Evolutionary conservation across 352 stramenopile genomes (phyloP), one percentile per base, ranked within the genome.

Genomic region (Elongisporangium anandrum): DNA sequence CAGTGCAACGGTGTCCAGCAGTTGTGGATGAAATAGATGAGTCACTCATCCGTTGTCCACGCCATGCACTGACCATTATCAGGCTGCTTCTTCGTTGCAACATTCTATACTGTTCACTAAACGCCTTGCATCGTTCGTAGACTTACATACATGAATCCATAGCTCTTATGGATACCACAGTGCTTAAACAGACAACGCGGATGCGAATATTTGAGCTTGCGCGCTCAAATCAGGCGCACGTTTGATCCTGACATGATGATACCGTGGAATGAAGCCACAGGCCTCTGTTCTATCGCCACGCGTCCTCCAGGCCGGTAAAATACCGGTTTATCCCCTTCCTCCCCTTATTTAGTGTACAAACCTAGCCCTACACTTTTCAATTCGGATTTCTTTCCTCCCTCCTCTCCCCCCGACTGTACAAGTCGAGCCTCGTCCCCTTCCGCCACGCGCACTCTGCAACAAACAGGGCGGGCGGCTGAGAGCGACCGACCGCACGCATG

Each of bases 401-500:
- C 29, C 9, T 15, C 29, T 15, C 29, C 29, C 29, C 29, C 29
- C 29, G 29, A 13, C 29, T 41, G 29, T 15, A 41, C 29, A 41
- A 41, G 29, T 8, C 29, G 9, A 41, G 29, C 29, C 29, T 34
- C 24, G 24, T 34, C 24, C 24, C 24, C 24, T 41, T 41, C 4
- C 29, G 29, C 29, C 29, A 41, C 29, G 9, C 29, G 29, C 29
- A 41, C 29, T 41, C 29, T 41, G 29, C 29, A 41, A 41, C 29
- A 15, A 41, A 8, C 29, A 41, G 29, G 29, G 29, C 29, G 29
- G 29, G 29, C 29, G 29, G 29, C 29, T 8, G 29, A 41, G 29
- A 41, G 29, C 6, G 29, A 41, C 29, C 29, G 29, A 41, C 29
- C 29, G 29, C 29, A 41, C 29, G 29, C 39, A 64, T 64, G 57